phyloP scores from a whole-genome alignment of 805 yeast species.

The Sporopachydermia quercuum region DNA sequence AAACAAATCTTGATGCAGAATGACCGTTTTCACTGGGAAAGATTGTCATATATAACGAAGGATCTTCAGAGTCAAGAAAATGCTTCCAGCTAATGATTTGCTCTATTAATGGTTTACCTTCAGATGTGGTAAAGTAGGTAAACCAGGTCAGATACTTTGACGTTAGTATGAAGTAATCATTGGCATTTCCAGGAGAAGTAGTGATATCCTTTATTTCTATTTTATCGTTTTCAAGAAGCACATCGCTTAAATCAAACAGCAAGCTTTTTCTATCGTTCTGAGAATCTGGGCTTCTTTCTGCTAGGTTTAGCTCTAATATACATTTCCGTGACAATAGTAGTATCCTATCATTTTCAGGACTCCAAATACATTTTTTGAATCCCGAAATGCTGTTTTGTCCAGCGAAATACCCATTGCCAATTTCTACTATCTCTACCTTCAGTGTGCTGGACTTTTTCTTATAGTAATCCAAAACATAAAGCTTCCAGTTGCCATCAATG shows the following conservation, averaged over 20 bases:
- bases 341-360: neutral
- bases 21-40: slow-evolving; percentile 9
- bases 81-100: slow-evolving; percentile 65
- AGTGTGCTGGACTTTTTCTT: neutral
- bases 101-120: slow-evolving; percentile 19
- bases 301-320: neutral
- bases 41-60: slow-evolving; percentile 29
- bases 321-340: neutral
- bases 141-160: slow-evolving; percentile 51
- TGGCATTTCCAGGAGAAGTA: slow-evolving; percentile 15
- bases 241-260: neutral
- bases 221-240: neutral
- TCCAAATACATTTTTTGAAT: neutral
- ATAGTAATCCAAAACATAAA: neutral
- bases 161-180: slow-evolving; percentile 41
- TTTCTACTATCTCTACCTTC: neutral
- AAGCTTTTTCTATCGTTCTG: neutral
- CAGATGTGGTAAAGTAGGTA: slow-evolving; percentile 12
- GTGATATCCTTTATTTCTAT: slow-evolving; percentile 28
- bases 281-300: neutral
- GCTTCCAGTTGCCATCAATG: slow-evolving; percentile 1
- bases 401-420: neutral
- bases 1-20: slow-evolving; percentile 9
- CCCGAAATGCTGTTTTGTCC: slow-evolving; percentile 1
- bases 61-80: slow-evolving; percentile 37